Conservation (phyloP, 805 yeast species). For the Lachancea cidri region DNA sequence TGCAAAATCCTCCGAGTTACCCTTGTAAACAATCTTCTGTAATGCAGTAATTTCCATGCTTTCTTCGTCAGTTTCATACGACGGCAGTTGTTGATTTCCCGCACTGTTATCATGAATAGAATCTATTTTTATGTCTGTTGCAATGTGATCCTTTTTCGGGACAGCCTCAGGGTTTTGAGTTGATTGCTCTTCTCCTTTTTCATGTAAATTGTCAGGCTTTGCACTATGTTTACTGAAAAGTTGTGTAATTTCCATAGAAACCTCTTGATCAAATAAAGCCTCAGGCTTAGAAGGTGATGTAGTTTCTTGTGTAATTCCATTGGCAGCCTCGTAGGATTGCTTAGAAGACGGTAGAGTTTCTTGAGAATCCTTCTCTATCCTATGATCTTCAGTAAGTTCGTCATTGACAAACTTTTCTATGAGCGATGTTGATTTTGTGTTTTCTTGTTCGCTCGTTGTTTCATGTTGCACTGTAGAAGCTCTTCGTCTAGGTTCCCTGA, state of each 20-base stretch:
- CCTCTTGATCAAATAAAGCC: constrained; percentile 13
- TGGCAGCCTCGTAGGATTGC: background rate
- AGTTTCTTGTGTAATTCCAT: background rate
- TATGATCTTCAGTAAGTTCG: no score
- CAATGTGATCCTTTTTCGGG: no score
- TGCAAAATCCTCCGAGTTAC: background rate
- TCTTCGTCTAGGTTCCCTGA: constrained; percentile 22
- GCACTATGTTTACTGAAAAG: constrained; percentile 15
- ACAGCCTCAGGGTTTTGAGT: no score
- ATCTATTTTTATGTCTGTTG: no score
- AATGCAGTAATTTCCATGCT: constrained; percentile 3
- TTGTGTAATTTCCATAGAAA: constrained; percentile 23
- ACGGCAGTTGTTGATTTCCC: no score
- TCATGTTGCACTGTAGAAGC: constrained; percentile 2
- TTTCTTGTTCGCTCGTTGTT: background rate
- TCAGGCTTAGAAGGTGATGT: background rate
- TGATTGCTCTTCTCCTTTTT: no score
- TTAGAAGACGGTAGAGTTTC: no score
- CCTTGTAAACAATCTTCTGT: background rate
- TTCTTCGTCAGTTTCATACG: no score
- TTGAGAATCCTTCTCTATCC: no score
- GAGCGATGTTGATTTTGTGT: no score
- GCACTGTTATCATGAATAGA: no score
- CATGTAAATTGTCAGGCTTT: constrained; percentile 4
- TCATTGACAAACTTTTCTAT: no score